These are phyloP conservation scores for Onygenales sp. DNA, from an alignment of 2,329 filamentous ascomycete genomes.

Conservation along the genomic window DNA sequence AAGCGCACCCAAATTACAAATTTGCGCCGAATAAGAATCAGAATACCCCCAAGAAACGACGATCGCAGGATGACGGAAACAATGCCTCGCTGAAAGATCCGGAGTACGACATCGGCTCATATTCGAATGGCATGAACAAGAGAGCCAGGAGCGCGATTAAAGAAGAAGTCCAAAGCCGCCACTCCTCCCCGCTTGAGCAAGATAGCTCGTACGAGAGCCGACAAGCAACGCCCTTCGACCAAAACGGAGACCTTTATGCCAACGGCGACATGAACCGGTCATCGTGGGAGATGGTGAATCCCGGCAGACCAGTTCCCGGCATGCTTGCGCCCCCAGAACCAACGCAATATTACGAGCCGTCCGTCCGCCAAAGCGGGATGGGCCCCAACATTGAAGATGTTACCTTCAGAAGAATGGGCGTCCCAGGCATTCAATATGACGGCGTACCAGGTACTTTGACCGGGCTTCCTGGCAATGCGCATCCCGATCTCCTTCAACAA, in stretches of 20 bases:
- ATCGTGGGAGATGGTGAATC: slow-evolving; percentile 44
- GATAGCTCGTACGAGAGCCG: slow-evolving; percentile 12
- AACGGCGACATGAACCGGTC: slow-evolving; percentile 26
- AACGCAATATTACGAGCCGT: slow-evolving; percentile 45
- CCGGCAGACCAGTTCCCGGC: slow-evolving; percentile 39
- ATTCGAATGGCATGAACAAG: slow-evolving; percentile 15
- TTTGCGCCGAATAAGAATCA: slow-evolving; percentile 73
- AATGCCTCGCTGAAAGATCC: slow-evolving; percentile 31
- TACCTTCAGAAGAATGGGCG: slow-evolving; percentile 30
- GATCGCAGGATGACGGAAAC: slow-evolving; percentile 29
- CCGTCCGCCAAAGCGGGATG: slow-evolving; percentile 32
- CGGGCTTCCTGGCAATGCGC: slow-evolving; percentile 32
- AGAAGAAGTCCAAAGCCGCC: slow-evolving; percentile 22
- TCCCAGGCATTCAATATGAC: slow-evolving; percentile 22
- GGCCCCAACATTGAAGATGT: slow-evolving; percentile 33
- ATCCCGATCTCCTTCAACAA: slow-evolving; percentile 31
- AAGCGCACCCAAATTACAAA: slow-evolving; percentile 84
- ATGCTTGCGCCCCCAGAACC: slow-evolving; percentile 37
- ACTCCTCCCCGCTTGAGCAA: slow-evolving; percentile 25
- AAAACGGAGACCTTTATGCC: slow-evolving; percentile 7
- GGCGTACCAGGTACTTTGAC: slow-evolving; percentile 27
- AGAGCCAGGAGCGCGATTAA: slow-evolving; percentile 19
- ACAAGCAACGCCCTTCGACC: slow-evolving; percentile 9
- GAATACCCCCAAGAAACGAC: slow-evolving; percentile 39
- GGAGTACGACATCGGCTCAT: slow-evolving; percentile 12